Evolutionary conservation across 768 basidiomycete species (phyloP).

Genomic region (Amylocystis lapponica): DNA sequence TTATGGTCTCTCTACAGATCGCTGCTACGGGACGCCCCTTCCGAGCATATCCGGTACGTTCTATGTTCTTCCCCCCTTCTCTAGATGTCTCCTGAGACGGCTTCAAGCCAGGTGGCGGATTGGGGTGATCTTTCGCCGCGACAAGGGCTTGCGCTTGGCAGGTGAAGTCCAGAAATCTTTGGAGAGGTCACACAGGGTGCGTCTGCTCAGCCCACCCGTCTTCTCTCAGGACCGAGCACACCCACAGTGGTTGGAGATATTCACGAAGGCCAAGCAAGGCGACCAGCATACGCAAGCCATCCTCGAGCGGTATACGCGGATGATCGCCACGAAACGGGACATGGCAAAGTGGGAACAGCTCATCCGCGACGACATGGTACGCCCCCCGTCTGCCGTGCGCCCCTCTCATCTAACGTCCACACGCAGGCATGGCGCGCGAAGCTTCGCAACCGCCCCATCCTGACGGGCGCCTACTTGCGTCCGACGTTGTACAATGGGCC

Average conservation of each 20-base stretch:
- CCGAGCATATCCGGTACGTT: slow-evolving; percentile 41
- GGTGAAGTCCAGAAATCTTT: slow-evolving; percentile 42
- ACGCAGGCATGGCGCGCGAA: slow-evolving; percentile 50
- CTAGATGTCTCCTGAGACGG: slow-evolving; percentile 5
- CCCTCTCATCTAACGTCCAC: slow-evolving; percentile 1
- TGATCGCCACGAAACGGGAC: slow-evolving; percentile 47
- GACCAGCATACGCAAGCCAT: slow-evolving; percentile 40
- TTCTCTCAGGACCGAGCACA: neutral
- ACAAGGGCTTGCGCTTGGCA: slow-evolving; percentile 50
- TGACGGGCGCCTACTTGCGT: slow-evolving; percentile 68
- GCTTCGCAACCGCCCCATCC: slow-evolving; percentile 53
- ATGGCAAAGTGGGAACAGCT: slow-evolving; percentile 44
- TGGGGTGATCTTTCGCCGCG: slow-evolving; percentile 44
- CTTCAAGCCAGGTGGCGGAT: slow-evolving; percentile 54
- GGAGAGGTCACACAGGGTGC: slow-evolving; percentile 50
- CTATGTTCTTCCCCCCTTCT: neutral
- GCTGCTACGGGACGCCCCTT: slow-evolving; percentile 50
- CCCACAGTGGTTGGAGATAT: slow-evolving; percentile 54
- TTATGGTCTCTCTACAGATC: slow-evolving; percentile 73
- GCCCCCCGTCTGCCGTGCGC: slow-evolving; percentile 13
- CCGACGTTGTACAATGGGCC: slow-evolving; percentile 61
- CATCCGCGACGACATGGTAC: slow-evolving; percentile 47
- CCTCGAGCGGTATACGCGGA: slow-evolving; percentile 50
- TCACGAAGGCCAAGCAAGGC: slow-evolving; percentile 48
- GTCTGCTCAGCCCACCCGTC: slow-evolving; percentile 13